These are phyloP conservation scores for Aspergillus japonicus DNA, from an alignment of 2,329 filamentous ascomycete genomes.

Conservation along the genomic window DNA sequence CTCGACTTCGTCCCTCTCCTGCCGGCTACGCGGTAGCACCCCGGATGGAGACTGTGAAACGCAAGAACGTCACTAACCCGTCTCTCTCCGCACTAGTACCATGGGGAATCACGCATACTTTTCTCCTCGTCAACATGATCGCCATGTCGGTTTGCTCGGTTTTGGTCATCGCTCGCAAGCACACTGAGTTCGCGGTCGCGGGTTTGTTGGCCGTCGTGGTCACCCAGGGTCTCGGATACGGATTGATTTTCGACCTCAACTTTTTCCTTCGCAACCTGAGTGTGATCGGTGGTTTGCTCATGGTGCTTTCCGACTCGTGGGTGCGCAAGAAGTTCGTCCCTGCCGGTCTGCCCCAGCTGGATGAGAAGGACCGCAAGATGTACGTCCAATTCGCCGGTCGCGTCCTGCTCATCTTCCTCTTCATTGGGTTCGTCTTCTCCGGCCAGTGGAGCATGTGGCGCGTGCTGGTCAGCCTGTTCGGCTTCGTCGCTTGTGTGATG, in stretches of 20 bases:
- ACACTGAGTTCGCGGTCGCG: slow-evolving; percentile 88
- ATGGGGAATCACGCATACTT: slow-evolving; percentile 81
- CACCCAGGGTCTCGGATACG: slow-evolving; percentile 92
- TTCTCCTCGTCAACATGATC: slow-evolving; percentile 86
- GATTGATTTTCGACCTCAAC: slow-evolving; percentile 97
- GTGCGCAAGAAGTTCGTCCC: slow-evolving; percentile 97
- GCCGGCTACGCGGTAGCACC: background rate
- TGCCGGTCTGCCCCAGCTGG: slow-evolving; percentile 85
- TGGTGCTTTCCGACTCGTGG: slow-evolving; percentile 98
- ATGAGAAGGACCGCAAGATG: slow-evolving; percentile 99
- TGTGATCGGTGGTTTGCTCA: slow-evolving; percentile 92
- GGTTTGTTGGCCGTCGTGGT: slow-evolving; percentile 90
- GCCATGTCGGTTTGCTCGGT: slow-evolving; percentile 80
- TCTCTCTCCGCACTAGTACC: slow-evolving; percentile 63
- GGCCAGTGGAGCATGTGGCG: slow-evolving; percentile 91
- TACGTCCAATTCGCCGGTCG: slow-evolving; percentile 98
- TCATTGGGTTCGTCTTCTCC: slow-evolving; percentile 93
- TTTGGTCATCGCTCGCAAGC: slow-evolving; percentile 86
- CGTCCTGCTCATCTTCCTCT: slow-evolving; percentile 95
- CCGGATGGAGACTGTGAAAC: background rate
- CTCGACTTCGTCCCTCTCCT: background rate
- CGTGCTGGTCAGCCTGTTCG: slow-evolving; percentile 77
- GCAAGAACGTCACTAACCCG: slow-evolving; percentile 15
- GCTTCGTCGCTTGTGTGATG: slow-evolving; percentile 92
- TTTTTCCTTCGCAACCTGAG: slow-evolving; percentile 99